phyloP scores from a whole-genome alignment of 768 basidiomycete genomes.

The Amyloporia xantha region DNA sequence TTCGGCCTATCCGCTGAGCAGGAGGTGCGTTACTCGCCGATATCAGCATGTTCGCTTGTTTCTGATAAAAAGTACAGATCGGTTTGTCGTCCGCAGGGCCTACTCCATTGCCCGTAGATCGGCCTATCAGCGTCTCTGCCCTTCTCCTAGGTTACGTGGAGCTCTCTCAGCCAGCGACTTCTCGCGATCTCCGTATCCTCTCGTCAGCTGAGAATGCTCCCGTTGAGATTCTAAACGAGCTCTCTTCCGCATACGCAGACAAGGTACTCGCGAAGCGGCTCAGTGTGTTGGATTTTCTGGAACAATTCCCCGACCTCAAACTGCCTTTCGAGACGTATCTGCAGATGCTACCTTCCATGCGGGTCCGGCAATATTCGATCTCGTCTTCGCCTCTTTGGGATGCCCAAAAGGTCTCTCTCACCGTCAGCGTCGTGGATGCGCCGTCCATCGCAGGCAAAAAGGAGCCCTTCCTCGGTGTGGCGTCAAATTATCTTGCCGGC shows the following conservation, averaged over 20 bases:
- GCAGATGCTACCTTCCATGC: slow-evolving; percentile 39
- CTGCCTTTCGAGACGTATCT: slow-evolving; percentile 34
- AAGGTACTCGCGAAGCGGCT: slow-evolving; percentile 30
- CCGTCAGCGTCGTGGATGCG: slow-evolving; percentile 36
- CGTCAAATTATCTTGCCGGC: slow-evolving; percentile 37
- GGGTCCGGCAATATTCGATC: slow-evolving; percentile 44
- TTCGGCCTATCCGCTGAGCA: slow-evolving; percentile 35
- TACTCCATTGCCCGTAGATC: slow-evolving; percentile 34
- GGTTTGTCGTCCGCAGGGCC: slow-evolving; percentile 31
- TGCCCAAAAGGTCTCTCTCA: slow-evolving; percentile 35
- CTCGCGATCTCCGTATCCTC: slow-evolving; percentile 32
- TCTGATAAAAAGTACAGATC: too few species aligned
- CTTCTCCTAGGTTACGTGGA: slow-evolving; percentile 42
- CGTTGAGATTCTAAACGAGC: slow-evolving; percentile 21
- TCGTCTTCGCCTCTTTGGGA: slow-evolving; percentile 43
- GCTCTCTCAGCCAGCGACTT: slow-evolving; percentile 40
- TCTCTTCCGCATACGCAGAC: slow-evolving; percentile 26
- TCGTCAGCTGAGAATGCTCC: slow-evolving; percentile 20
- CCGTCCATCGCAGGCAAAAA: slow-evolving; percentile 29
- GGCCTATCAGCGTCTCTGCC: slow-evolving; percentile 29
- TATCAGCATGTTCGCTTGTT: too few species aligned
- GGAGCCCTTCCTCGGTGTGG: slow-evolving; percentile 37
- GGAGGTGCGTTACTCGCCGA: slow-evolving; percentile 31
- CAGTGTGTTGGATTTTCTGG: slow-evolving; percentile 38
- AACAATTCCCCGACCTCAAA: slow-evolving; percentile 29